Base-by-base conservation (phyloP, 2,329 filamentous ascomycete genomes). In the Cladosporium colombiae region DNA sequence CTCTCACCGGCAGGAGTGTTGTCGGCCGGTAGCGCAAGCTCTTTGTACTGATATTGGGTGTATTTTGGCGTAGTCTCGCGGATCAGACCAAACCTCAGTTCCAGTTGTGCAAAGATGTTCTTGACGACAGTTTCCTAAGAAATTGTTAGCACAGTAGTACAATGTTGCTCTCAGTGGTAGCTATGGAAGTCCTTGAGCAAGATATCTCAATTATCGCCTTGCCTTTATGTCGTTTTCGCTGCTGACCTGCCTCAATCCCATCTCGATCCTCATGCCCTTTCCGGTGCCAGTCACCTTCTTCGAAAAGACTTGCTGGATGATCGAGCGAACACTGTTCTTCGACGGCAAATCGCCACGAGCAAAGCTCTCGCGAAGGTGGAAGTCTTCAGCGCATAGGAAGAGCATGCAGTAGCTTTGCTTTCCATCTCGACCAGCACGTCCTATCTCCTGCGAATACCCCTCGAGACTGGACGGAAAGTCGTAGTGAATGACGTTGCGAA, bases 341-440 rank as follows among this genome's bases (percentile, higher is more conserved):
- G 86, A 86, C 0, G 87, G 86, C 0, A 88, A 75, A 66, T 89
- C 86, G 0, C 86, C 85, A 8, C 86, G 81, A 0, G 85, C 83
- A 71, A 89, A 88, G 67, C 84, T 82, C 68, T 89, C 86, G 13
- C 83, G 81, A 16, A 87, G 72, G 71, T 86, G 83, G 50, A 87
- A 84, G 68, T 88, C 86, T 50, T 85, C 81, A 0, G 80, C 80
- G 49, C 84, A 86, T 3, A 88, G 77, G 67, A 84, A 88, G 53
- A 88, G 80, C 76, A 88, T 81, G 71, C 87, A 89, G 27, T 80
- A 78, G 65, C 85, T 86, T 0, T 77, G 70, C 44, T 80, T 77
- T 0, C 85, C 85, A 68, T 88, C 84, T 59, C 84, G 75, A 1
- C 85, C 85, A 2, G 85, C 84, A 60, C 85, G 81, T 2, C 85